These are phyloP conservation scores for Sanghuangporus weigelae DNA, from an alignment of 1,284 basidiomycete genomes.

Conservation along the genomic window DNA sequence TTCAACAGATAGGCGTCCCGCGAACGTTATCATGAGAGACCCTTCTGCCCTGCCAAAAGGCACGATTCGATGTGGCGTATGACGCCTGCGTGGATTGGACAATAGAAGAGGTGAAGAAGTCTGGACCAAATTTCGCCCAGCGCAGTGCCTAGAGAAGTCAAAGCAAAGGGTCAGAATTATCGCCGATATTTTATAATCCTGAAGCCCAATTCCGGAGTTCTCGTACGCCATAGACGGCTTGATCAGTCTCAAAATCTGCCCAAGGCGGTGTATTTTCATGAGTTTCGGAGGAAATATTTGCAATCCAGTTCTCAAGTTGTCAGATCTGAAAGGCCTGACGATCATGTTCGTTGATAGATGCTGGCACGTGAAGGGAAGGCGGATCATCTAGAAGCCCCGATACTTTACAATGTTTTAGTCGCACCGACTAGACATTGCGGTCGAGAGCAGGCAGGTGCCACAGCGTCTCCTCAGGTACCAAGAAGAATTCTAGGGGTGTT, in stretches of 20 bases:
- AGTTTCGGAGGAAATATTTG: not conserved
- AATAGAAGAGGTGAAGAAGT: not conserved
- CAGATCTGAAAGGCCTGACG: not conserved
- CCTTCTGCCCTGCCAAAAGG: conserved; percentile 1
- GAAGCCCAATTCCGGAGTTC: not conserved
- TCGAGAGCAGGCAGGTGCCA: not conserved
- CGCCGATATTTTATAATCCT: not conserved
- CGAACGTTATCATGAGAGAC: not conserved
- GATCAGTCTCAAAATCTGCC: not conserved
- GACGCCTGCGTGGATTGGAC: not conserved
- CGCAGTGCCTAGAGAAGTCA: not conserved
- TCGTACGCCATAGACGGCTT: not conserved
- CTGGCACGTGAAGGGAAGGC: not conserved
- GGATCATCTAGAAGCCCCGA: not conserved
- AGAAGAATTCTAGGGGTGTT: not conserved
- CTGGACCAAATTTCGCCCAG: not conserved
- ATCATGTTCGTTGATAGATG: not conserved
- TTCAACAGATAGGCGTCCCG: not conserved
- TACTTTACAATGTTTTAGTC: not conserved
- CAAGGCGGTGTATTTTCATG: not conserved
- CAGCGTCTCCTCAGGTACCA: not conserved
- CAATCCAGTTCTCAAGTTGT: not conserved
- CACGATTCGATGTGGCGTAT: not conserved
- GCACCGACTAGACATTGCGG: not conserved
- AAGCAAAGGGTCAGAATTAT: not conserved